Percentiles rank a stretch among this genome's conserved stretches.
Conservation (phyloP, 352 stramenopile species). For the Phytophthora sansomeana region DNA sequence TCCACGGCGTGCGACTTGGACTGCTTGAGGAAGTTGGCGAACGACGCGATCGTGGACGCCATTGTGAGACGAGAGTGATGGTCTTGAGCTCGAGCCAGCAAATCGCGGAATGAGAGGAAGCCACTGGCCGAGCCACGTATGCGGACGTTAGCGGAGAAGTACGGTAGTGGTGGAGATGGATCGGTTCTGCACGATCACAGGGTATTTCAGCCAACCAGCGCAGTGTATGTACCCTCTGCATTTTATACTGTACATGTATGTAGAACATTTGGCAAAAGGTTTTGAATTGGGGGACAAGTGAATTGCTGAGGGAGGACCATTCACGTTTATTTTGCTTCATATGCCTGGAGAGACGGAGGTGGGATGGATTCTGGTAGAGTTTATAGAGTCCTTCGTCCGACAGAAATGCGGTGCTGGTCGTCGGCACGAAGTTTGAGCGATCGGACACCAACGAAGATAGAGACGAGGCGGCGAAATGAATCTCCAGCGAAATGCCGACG, state of each 20-base stretch:
- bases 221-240: slow-evolving; percentile 6
- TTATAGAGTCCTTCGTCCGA: background rate
- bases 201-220: slow-evolving; percentile 12
- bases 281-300: background rate
- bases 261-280: slow-evolving; percentile 9
- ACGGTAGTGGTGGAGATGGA: background rate
- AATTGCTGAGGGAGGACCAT: background rate
- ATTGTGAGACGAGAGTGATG: slow-evolving; percentile 13
- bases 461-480: slow-evolving; percentile 11
- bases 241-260: no score
- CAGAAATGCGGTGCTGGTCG: background rate
- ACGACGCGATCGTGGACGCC: slow-evolving; percentile 48
- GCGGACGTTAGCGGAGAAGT: background rate
- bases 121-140: slow-evolving; percentile 23
- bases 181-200: slow-evolving; percentile 9
- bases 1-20: slow-evolving; percentile 52
- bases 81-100: slow-evolving; percentile 22
- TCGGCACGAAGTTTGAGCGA: slow-evolving; percentile 6
- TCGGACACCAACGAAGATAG: slow-evolving; percentile 21
- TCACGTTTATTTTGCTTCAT: no score
- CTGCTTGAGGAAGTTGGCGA: slow-evolving; percentile 65
- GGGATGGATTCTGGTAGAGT: background rate
- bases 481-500: slow-evolving; percentile 3
- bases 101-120: slow-evolving; percentile 39
- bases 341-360: background rate